A percentile compares a stretch with the other conserved stretches of the same genome.
Evolutionary conservation across 2,329 filamentous ascomycete species (phyloP).

Genomic region (Clonostachys byssicola): DNA sequence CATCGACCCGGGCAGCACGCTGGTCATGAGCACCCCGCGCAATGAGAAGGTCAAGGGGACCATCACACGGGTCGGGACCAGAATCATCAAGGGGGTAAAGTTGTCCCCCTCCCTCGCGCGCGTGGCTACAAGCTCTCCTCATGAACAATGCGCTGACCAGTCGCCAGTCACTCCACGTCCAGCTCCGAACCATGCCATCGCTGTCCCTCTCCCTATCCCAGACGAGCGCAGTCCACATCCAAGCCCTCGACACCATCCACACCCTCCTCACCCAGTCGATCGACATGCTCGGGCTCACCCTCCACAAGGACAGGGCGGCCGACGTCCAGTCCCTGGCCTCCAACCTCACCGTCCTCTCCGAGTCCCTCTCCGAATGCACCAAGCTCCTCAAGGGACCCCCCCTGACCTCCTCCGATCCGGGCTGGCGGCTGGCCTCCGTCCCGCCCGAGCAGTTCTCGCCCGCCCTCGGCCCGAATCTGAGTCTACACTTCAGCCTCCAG

Average conservation of each 20-base stretch:
- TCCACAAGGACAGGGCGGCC: conserved; percentile 41
- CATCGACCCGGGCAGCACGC: conserved; percentile 78
- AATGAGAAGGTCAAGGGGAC: conserved; percentile 91
- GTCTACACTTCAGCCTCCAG: conserved; percentile 67
- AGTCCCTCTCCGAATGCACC: conserved; percentile 46
- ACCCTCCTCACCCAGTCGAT: conserved; percentile 79
- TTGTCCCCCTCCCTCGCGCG: no score
- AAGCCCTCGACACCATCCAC: conserved; percentile 67
- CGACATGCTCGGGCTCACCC: conserved; percentile 75
- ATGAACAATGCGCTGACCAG: not conserved
- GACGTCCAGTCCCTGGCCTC: conserved; percentile 49
- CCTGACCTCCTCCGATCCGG: conserved; percentile 28
- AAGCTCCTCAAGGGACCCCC: conserved; percentile 52
- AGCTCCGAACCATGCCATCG: conserved; percentile 62
- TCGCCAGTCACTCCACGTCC: conserved; percentile 67
- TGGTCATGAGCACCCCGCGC: conserved; percentile 82
- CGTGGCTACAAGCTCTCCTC: not conserved
- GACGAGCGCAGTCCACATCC: conserved; percentile 49
- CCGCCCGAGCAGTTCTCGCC: conserved; percentile 36
- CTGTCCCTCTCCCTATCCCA: conserved; percentile 44
- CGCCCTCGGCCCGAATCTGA: conserved; percentile 56
- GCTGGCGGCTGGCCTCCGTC: conserved; percentile 39
- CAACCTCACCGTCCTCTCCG: conserved; percentile 51
- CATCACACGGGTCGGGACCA: conserved; percentile 84
- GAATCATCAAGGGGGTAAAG: conserved; percentile 82